phyloP scores from a whole-genome alignment of 306 rosid genomes.

The Malus fusca region DNA sequence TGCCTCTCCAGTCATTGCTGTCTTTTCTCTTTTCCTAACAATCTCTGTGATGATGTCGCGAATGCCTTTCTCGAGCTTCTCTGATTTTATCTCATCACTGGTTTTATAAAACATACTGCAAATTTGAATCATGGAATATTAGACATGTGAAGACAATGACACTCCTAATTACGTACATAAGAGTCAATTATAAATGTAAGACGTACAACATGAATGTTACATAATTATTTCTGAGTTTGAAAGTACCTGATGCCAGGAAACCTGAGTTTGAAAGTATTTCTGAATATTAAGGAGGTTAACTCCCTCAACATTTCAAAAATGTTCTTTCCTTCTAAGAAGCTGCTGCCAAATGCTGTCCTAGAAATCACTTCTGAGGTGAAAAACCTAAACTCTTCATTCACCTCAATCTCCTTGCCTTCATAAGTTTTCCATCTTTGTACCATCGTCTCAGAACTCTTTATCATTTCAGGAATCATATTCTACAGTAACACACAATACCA shows the following conservation, averaged over 20 bases:
- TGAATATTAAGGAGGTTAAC: background rate
- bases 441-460: slow-evolving; percentile 17
- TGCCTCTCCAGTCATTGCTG: background rate
- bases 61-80: slow-evolving; percentile 12
- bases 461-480: slow-evolving; percentile 26
- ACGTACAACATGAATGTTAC: background rate
- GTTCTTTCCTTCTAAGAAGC: slow-evolving; percentile 13
- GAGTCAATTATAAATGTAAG: no score
- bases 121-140: background rate
- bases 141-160: background rate
- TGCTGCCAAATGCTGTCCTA: slow-evolving; percentile 17
- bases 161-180: no score
- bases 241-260: slow-evolving; percentile 15
- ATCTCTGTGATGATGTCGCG: background rate
- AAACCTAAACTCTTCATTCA: slow-evolving; percentile 17
- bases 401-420: slow-evolving; percentile 27
- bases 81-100: slow-evolving; percentile 14
- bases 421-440: slow-evolving; percentile 17
- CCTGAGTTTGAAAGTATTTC: background rate
- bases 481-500: background rate
- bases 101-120: slow-evolving; percentile 16
- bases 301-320: slow-evolving; percentile 19
- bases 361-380: slow-evolving; percentile 31
- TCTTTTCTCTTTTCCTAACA: slow-evolving; percentile 14
- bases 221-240: no score